Percentiles rank a stretch among this genome's conserved stretches.
These are phyloP conservation scores for Chaetomiaceae sp. DNA, from an alignment of 2,329 filamentous ascomycete genomes.

Conservation along the genomic window DNA sequence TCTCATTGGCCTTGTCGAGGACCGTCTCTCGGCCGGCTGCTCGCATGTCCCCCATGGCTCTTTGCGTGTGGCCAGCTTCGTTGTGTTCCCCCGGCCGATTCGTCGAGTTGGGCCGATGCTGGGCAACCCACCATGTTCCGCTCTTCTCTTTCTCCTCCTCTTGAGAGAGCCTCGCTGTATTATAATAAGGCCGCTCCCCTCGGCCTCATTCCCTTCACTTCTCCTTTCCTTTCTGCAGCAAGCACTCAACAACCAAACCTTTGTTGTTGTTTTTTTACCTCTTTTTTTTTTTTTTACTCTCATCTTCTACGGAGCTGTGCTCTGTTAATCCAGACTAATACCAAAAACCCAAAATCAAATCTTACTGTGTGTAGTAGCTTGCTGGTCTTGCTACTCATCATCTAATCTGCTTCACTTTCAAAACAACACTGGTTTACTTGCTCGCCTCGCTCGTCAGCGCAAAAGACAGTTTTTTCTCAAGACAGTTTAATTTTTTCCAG, in stretches of 20 bases:
- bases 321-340: slow-evolving; percentile 32
- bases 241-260: slow-evolving; percentile 53
- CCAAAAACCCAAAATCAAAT: slow-evolving; percentile 32
- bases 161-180: slow-evolving; percentile 28
- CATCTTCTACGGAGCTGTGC: slow-evolving; percentile 33
- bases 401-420: slow-evolving; percentile 37
- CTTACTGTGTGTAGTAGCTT: slow-evolving; percentile 34
- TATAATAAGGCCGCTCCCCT: slow-evolving; percentile 37
- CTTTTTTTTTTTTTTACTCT: slow-evolving; percentile 21
- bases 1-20: slow-evolving; percentile 26
- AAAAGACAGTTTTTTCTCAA: slow-evolving; percentile 35
- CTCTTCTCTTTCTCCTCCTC: slow-evolving; percentile 27
- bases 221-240: slow-evolving; percentile 57
- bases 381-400: slow-evolving; percentile 39
- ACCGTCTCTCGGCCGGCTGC: slow-evolving; percentile 20
- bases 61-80: slow-evolving; percentile 21
- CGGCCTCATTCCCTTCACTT: slow-evolving; percentile 37
- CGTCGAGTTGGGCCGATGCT: slow-evolving; percentile 24
- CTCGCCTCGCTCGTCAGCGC: slow-evolving; percentile 42
- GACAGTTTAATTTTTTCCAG: slow-evolving; percentile 28
- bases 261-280: slow-evolving; percentile 42
- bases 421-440: slow-evolving; percentile 51
- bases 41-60: slow-evolving; percentile 14
- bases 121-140: slow-evolving; percentile 26
- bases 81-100: slow-evolving; percentile 22